These are phyloP conservation scores for Petunia hybrid DNA, from an alignment of 305 asterid species.

Conservation along the genomic window DNA sequence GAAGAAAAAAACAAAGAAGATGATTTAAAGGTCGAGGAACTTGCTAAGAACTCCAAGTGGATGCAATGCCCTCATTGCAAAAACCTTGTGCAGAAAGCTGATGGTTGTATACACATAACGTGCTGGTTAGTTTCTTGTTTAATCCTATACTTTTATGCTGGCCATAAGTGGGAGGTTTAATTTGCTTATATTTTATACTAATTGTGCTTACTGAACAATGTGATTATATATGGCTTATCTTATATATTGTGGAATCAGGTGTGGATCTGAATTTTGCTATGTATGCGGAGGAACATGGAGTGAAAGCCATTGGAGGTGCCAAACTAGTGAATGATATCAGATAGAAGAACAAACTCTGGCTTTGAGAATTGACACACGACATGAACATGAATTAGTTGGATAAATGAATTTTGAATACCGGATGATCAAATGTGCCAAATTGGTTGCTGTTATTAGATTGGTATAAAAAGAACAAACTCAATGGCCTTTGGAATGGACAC, in stretches of 20 bases:
- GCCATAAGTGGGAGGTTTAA: not conserved
- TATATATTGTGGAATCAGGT: constrained; percentile 41
- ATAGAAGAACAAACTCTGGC: no score
- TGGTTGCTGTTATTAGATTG: no score
- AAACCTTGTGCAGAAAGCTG: constrained; percentile 45
- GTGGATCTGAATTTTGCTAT: constrained; percentile 54
- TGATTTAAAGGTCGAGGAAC: constrained; percentile 47
- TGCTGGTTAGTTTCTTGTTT: constrained; percentile 45
- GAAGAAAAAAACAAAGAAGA: constrained; percentile 48
- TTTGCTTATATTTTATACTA: not conserved
- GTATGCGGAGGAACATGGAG: constrained; percentile 54
- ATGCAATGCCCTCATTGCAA: constrained; percentile 50
- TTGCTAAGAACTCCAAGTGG: constrained; percentile 54
- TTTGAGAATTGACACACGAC: no score
- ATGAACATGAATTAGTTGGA: no score
- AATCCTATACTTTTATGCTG: not conserved
- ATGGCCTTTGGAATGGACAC: no score
- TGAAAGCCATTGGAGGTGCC: constrained; percentile 33
- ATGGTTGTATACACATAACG: constrained; percentile 56
- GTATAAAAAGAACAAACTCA: no score
- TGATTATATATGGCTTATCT: not conserved
- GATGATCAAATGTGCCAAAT: no score
- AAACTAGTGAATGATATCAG: not conserved
- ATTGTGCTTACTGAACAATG: not conserved
- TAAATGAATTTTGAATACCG: no score